Evolutionary conservation across 192 early-diverging fungal genomes (phyloP).

Genomic region (Gonapodya prolifera): DNA sequence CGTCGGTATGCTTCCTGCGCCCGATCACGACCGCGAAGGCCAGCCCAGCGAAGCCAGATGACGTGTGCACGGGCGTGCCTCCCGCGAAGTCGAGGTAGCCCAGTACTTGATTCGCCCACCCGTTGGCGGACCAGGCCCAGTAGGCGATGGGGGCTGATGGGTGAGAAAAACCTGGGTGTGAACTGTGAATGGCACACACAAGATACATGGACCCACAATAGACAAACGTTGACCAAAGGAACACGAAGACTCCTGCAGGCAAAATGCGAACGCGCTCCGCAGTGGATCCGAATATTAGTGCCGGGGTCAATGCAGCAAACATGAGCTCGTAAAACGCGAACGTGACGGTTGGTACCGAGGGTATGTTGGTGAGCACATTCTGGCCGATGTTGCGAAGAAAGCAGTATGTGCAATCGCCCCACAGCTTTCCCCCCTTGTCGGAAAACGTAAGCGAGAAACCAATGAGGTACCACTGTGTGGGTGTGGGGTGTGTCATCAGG

Average conservation of each 20-base stretch:
- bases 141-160: slow-evolving; percentile 57
- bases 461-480: slow-evolving; percentile 66
- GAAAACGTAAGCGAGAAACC: slow-evolving; percentile 82
- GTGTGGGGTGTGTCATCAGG: too few species aligned
- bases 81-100: slow-evolving; percentile 90
- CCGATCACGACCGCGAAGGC: slow-evolving; percentile 78
- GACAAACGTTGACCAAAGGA: slow-evolving; percentile 74
- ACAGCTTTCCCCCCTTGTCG: slow-evolving; percentile 52
- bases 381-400: slow-evolving; percentile 51
- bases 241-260: slow-evolving; percentile 82
- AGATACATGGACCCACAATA: slow-evolving; percentile 17
- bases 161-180: slow-evolving; percentile 49
- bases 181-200: slow-evolving; percentile 50
- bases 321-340: slow-evolving; percentile 81
- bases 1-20: slow-evolving; percentile 46
- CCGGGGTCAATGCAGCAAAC: slow-evolving; percentile 84
- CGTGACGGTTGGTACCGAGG: slow-evolving; percentile 60
- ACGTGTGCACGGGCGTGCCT: slow-evolving; percentile 89
- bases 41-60: slow-evolving; percentile 77
- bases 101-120: slow-evolving; percentile 67
- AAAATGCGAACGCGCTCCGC: slow-evolving; percentile 82
- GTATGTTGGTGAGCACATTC: slow-evolving; percentile 32
- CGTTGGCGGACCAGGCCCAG: slow-evolving; percentile 82
- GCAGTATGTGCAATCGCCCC: slow-evolving; percentile 65
- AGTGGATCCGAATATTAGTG: slow-evolving; percentile 77